Evolutionary conservation across 148 eudicot species (phyloP), one percentile per base, ranked within the genome.

Genomic region (Cornus suecica): DNA sequence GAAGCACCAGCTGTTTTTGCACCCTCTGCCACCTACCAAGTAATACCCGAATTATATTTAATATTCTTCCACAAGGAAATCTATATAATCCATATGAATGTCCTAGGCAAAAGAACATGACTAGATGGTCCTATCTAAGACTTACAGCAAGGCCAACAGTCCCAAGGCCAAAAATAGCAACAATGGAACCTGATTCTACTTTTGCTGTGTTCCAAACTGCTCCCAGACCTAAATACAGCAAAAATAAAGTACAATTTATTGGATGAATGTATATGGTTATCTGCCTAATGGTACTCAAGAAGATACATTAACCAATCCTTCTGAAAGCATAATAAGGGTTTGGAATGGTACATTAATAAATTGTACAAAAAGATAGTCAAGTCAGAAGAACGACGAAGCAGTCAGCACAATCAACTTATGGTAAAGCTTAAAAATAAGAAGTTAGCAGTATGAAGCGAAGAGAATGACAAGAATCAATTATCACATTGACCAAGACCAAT

Each of bases 171-270:
- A 96, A 96, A 79, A 96, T 70, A 85, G 99, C 99, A 85, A 96
- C 99, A 81, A 77, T 93, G 65, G 99, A 93, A 75, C 98, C 97
- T 51, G 94, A 82, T 84, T 96, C 99, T 26, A 96, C 99, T 83
- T 96, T 93, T 73, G 99, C 99, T 69, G 99, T 90, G 89, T 96
- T 96, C 99, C 99, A 92, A 71, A 94, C 99, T 78, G 97, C 99
- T 82, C 99, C 99, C 78, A 94, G 99, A 75, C 99, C 99, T 93
- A 25, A 32, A 73, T 68, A 71, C 71, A 77, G 22, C 14, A 67
- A 63, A 73, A 1, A 27, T 25, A 10, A 13, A 30, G 54, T 2
- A 56, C 32, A 64, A 63, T n/a, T 11, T 10, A 34, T 22, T 16
- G 8, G 26, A 28, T 66, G 28, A 28, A 48, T 26, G 48, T 1